Conservation (phyloP, 805 yeast species). For the Saccharomycopsis fermentans region DNA sequence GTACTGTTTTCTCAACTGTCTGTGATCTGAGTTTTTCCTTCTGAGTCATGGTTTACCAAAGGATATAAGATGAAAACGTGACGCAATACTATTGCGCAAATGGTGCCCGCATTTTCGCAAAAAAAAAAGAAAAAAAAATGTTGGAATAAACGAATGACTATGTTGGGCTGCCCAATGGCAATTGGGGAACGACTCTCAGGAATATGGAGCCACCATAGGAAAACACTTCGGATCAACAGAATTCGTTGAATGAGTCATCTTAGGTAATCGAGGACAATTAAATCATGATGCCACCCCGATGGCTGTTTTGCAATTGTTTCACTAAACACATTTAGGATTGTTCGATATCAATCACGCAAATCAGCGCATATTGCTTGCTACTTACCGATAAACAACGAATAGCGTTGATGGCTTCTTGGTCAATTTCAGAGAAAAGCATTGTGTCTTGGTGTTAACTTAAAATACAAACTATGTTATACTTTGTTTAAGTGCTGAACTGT, state of each 20-base stretch:
- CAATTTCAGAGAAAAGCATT: constrained; percentile 38
- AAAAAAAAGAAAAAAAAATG: neutral
- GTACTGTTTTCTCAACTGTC: too few relatives aligned
- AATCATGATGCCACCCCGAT: too few relatives aligned
- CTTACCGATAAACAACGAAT: constrained; percentile 66
- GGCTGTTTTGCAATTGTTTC: neutral
- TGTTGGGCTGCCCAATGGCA: neutral
- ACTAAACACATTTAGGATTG: neutral
- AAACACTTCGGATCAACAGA: neutral
- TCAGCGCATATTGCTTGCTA: constrained; percentile 25
- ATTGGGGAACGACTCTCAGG: neutral
- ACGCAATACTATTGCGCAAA: neutral
- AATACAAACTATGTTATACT: neutral
- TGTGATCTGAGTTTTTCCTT: neutral
- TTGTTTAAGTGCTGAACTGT: neutral
- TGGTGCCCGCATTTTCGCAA: neutral
- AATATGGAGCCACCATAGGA: too few relatives aligned
- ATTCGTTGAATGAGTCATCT: neutral
- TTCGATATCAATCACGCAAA: neutral
- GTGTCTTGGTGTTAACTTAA: neutral
- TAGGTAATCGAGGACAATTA: too few relatives aligned
- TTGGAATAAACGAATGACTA: neutral
- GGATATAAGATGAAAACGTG: neutral
- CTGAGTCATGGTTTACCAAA: neutral
- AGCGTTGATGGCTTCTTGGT: constrained; percentile 70